A percentile compares a stretch with the other conserved stretches of the same genome.
Conservation (phyloP, 2,329 filamentous ascomycete genomes). For the Cordyceps militaris region DNA sequence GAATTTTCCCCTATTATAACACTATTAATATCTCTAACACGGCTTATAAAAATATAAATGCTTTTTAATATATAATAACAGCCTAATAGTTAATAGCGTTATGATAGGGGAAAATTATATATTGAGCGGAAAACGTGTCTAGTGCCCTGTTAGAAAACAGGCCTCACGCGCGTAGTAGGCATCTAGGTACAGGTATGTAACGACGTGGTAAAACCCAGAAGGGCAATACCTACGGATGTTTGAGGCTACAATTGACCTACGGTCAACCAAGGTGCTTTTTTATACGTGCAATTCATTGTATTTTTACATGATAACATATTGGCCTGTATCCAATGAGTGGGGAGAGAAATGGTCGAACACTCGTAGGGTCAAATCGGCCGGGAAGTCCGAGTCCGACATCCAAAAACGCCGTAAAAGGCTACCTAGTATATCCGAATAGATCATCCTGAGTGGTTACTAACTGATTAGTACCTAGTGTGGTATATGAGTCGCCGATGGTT, state of each 20-base stretch:
- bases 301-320: not conserved
- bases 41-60: no score
- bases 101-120: no score
- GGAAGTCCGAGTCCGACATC: not conserved
- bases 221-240: not conserved
- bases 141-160: no score
- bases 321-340: conserved; percentile 4
- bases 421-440: conserved; percentile 28
- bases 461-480: not conserved
- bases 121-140: no score
- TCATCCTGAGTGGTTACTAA: not conserved
- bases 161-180: no score
- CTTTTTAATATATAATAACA: no score
- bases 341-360: not conserved
- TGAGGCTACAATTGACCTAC: not conserved
- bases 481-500: conserved; percentile 35
- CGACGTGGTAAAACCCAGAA: not conserved
- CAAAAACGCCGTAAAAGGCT: conserved; percentile 2
- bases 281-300: not conserved
- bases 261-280: not conserved
- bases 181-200: no score
- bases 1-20: no score
- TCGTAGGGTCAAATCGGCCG: not conserved
- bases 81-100: no score
- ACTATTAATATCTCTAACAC: no score